phyloP scores from a whole-genome alignment of 2,329 filamentous ascomycete species.

The Fusarium staphyleae region DNA sequence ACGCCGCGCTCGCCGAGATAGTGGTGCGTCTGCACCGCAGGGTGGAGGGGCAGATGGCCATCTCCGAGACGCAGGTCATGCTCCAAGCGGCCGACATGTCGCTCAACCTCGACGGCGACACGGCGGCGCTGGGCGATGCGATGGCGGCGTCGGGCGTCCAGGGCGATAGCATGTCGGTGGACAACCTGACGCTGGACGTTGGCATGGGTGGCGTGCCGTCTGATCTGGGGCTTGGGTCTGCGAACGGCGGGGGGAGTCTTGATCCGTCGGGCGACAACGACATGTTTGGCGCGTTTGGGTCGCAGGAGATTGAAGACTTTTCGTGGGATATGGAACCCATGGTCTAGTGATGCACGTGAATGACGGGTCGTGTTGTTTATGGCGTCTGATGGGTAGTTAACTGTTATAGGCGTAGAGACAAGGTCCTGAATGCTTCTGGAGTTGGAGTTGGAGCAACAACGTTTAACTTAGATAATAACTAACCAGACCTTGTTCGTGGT shows the following conservation, averaged over 20 bases:
- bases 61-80: constrained; percentile 50
- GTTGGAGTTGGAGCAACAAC: too few species aligned
- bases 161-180: constrained; percentile 51
- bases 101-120: constrained; percentile 50
- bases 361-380: background rate
- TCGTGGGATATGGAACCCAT: constrained; percentile 21
- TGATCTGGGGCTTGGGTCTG: constrained; percentile 50
- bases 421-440: too few species aligned
- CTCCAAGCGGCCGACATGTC: constrained; percentile 52
- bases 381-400: constrained; percentile 2
- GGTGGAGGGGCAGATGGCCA: constrained; percentile 70
- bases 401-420: constrained; percentile 6
- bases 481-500: too few species aligned
- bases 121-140: constrained; percentile 50
- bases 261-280: constrained; percentile 48
- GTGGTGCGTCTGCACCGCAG: constrained; percentile 68
- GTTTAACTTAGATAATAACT: too few species aligned
- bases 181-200: constrained; percentile 55
- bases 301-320: constrained; percentile 48
- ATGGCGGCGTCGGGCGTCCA: constrained; percentile 53
- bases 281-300: constrained; percentile 50
- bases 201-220: constrained; percentile 51
- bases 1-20: constrained; percentile 65
- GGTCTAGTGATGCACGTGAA: background rate
- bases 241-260: constrained; percentile 44